These are phyloP conservation scores for Penicillium sumatraense DNA, from an alignment of 2,329 filamentous ascomycete species.

Conservation along the genomic window DNA sequence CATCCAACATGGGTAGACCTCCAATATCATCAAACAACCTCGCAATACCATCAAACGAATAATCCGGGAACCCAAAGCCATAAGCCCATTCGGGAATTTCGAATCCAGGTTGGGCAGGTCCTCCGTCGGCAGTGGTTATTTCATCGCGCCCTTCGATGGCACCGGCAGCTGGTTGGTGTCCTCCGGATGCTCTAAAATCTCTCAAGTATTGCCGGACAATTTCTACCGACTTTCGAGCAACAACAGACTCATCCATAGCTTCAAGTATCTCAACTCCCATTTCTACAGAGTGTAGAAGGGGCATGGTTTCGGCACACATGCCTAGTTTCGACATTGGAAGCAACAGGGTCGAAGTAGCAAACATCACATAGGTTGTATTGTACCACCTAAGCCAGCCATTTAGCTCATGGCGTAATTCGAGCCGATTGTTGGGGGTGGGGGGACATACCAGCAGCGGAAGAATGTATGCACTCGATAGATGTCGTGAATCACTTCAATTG, in stretches of 20 bases:
- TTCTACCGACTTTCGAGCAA: constrained; percentile 45
- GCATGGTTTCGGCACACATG: constrained; percentile 33
- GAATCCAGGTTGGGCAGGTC: constrained; percentile 19
- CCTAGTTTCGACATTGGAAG: constrained; percentile 39
- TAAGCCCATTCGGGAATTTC: constrained; percentile 41
- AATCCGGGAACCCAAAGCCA: constrained; percentile 43
- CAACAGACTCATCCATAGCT: constrained; percentile 48
- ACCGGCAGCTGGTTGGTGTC: constrained; percentile 10
- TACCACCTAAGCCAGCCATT: too few relatives aligned
- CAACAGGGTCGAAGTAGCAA: constrained; percentile 44
- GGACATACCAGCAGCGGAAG: constrained; percentile 49
- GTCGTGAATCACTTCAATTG: constrained; percentile 47
- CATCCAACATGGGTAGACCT: constrained; percentile 35
- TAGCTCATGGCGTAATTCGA: too few relatives aligned
- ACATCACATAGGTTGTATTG: constrained; percentile 49
- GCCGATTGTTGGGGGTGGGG: too few relatives aligned
- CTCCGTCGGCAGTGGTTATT: constrained; percentile 13
- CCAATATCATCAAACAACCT: constrained; percentile 41
- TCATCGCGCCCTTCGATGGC: constrained; percentile 5
- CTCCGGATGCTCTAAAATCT: constrained; percentile 30
- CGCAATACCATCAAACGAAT: constrained; percentile 42
- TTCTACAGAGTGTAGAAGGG: constrained; percentile 36
- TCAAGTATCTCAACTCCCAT: constrained; percentile 47
- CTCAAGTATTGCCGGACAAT: constrained; percentile 39
- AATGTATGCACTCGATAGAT: constrained; percentile 45